Percentiles rank a stretch among this genome's conserved stretches.
Evolutionary conservation across 306 rosid species (phyloP).

Genomic region (Begonia fuchsioides): DNA sequence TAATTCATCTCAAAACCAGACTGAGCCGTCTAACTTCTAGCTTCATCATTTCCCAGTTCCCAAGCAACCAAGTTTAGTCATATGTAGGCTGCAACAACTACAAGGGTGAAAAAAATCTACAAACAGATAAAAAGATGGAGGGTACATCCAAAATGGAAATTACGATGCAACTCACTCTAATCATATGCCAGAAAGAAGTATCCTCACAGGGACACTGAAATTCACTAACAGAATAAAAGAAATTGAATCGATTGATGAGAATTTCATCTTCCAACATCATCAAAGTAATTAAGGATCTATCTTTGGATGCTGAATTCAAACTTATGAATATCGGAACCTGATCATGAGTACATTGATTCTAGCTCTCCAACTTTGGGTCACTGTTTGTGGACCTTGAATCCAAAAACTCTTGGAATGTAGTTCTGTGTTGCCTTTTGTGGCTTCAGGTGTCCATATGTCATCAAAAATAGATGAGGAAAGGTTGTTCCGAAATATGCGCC

Average conservation of each 20-base stretch:
- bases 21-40: too few relatives aligned
- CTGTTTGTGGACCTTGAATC: slow-evolving; percentile 71
- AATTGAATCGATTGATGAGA: slow-evolving; percentile 14
- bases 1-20: too few relatives aligned
- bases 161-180: slow-evolving; percentile 4
- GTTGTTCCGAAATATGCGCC: slow-evolving; percentile 93
- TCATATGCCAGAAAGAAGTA: slow-evolving; percentile 10
- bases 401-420: slow-evolving; percentile 75
- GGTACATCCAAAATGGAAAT: neutral
- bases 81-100: neutral
- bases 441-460: slow-evolving; percentile 70
- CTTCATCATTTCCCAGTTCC: too few relatives aligned
- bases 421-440: slow-evolving; percentile 57
- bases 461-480: slow-evolving; percentile 65
- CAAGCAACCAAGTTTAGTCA: neutral
- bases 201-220: slow-evolving; percentile 21
- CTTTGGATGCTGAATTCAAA: neutral
- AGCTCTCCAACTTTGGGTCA: slow-evolving; percentile 19
- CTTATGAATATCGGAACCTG: slow-evolving; percentile 1
- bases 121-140: too few relatives aligned
- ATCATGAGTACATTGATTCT: slow-evolving; percentile 10
- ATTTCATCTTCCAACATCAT: neutral
- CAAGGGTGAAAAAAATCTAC: neutral
- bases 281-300: neutral
- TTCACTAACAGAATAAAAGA: slow-evolving; percentile 20